Conservation (phyloP, 2,329 filamentous ascomycete species). For the Cladophialophora immunda region DNA sequence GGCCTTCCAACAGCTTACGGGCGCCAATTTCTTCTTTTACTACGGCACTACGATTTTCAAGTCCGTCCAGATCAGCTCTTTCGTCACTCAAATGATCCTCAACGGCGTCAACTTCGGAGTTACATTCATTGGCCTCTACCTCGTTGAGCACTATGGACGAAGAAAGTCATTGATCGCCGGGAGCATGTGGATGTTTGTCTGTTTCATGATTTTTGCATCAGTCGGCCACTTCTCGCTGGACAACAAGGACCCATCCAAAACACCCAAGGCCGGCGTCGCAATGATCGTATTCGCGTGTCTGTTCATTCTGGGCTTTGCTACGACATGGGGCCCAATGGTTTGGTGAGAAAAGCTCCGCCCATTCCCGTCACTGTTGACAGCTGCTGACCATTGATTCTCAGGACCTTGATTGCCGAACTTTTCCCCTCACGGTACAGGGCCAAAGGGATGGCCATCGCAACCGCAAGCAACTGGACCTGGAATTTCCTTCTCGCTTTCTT, state of each 20-base stretch:
- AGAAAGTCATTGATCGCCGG: constrained; percentile 72
- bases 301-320: constrained; percentile 77
- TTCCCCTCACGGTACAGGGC: constrained; percentile 53
- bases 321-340: constrained; percentile 61
- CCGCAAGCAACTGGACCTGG: constrained; percentile 78
- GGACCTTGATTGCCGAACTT: constrained; percentile 49
- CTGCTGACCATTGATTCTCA: background rate
- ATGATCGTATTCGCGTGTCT: constrained; percentile 78
- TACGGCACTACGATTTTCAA: constrained; percentile 69
- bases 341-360: background rate
- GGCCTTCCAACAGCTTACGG: constrained; percentile 58
- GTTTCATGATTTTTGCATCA: constrained; percentile 71
- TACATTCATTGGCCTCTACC: constrained; percentile 69
- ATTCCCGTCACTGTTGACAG: background rate
- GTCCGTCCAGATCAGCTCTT: constrained; percentile 49
- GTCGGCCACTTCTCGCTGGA: constrained; percentile 53
- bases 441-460: constrained; percentile 49
- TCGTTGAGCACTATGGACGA: constrained; percentile 74
- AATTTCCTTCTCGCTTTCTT: constrained; percentile 82
- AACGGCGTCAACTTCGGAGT: constrained; percentile 71
- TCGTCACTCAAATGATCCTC: constrained; percentile 72
- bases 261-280: constrained; percentile 69
- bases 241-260: constrained; percentile 50
- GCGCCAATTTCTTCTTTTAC: constrained; percentile 58
- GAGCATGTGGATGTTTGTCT: constrained; percentile 72